Conservation (phyloP, 176 grass and related monocot genomes). For the Cocos nucifera region DNA sequence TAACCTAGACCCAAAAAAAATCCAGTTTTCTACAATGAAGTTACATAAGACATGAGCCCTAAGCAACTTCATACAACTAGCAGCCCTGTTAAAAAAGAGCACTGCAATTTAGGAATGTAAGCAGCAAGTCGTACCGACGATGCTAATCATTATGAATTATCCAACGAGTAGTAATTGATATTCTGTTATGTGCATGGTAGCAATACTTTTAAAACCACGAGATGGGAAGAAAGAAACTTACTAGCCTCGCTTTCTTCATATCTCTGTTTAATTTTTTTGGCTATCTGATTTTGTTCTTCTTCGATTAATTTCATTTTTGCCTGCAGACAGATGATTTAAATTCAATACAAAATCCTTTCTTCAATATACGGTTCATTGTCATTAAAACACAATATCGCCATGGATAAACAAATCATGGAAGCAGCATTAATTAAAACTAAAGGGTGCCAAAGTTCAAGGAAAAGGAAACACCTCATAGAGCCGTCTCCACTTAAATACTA, state of each 20-base stretch:
- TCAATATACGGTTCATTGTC: neutral
- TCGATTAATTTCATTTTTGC: conserved; percentile 33
- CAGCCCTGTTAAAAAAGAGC: too few species aligned
- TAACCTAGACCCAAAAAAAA: too few species aligned
- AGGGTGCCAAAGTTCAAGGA: neutral
- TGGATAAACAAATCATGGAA: neutral
- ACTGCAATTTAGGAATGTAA: too few species aligned
- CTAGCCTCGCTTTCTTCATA: conserved; percentile 31
- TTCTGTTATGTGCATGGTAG: too few species aligned
- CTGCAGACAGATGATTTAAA: conserved; percentile 8
- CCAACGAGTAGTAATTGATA: too few species aligned
- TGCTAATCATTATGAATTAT: too few species aligned
- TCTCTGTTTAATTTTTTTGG: conserved; percentile 39
- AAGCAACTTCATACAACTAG: too few species aligned
- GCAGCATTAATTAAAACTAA: neutral
- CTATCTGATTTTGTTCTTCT: conserved; percentile 26
- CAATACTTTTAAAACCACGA: too few species aligned
- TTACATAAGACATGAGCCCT: too few species aligned
- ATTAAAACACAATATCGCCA: neutral
- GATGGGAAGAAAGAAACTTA: conserved; percentile 17
- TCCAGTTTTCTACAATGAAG: too few species aligned
- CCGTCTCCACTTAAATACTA: conserved; percentile 35
- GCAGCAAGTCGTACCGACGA: too few species aligned
- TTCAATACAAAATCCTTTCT: conserved; percentile 3
- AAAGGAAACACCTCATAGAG: conserved; percentile 28